Conservation (phyloP, 2,329 filamentous ascomycete species). For the Chaetomium globosum region DNA sequence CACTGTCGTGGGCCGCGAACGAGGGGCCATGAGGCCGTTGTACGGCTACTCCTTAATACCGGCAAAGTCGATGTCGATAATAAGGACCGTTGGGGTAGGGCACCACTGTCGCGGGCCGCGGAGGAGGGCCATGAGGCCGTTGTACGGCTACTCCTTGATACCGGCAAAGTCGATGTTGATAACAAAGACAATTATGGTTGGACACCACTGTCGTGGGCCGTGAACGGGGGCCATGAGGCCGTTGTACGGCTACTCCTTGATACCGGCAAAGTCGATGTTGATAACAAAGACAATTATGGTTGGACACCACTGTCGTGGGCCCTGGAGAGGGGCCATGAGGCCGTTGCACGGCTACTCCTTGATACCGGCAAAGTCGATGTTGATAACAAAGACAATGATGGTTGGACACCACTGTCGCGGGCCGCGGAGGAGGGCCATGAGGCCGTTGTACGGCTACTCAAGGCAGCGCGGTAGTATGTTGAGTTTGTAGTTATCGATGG, state of each 20-base stretch:
- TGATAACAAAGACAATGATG: neutral
- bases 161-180: neutral
- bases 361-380: neutral
- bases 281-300: neutral
- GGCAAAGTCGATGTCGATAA: neutral
- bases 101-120: neutral
- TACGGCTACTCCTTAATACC: neutral
- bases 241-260: neutral
- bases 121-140: neutral
- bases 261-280: neutral
- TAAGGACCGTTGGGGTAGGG: neutral
- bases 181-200: neutral
- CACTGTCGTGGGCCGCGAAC: neutral
- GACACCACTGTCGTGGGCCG: neutral
- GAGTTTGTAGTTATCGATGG: neutral
- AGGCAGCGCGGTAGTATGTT: neutral
- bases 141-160: neutral
- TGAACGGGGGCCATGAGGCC: neutral
- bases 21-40: neutral
- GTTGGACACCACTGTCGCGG: constrained; percentile 5
- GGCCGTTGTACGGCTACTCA: neutral
- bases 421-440: constrained; percentile 2
- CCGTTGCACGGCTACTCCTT: neutral
- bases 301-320: constrained; percentile 6
- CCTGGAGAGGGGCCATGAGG: neutral